These are phyloP conservation scores for Kodamaea kakaduensis DNA, from an alignment of 805 yeast genomes.

Conservation along the genomic window DNA sequence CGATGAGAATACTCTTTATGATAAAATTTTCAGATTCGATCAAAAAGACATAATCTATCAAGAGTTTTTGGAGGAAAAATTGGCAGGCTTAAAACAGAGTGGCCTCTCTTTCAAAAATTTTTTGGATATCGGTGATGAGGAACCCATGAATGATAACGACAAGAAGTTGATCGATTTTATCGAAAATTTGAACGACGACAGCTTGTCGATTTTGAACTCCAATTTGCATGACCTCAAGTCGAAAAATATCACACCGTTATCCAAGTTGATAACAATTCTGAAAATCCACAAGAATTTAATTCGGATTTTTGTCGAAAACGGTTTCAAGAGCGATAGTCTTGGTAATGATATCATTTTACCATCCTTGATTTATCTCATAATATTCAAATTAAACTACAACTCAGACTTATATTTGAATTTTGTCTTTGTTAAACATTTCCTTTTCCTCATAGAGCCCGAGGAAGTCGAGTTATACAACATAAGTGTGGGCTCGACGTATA, in stretches of 20 bases:
- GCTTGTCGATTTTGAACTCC: conserved; percentile 16
- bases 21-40: conserved; percentile 38
- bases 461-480: conserved; percentile 20
- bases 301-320: conserved; percentile 12
- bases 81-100: conserved; percentile 23
- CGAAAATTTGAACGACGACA: conserved; percentile 15
- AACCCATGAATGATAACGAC: not conserved
- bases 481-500: conserved; percentile 18
- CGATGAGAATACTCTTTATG: conserved; percentile 31
- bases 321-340: conserved; percentile 22
- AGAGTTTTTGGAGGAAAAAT: conserved; percentile 32
- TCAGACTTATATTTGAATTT: conserved; percentile 34
- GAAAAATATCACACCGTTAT: conserved; percentile 26
- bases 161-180: conserved; percentile 14
- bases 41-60: conserved; percentile 35
- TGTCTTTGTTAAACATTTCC: conserved; percentile 34
- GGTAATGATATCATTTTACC: conserved; percentile 41
- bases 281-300: conserved; percentile 31
- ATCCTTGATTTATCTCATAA: conserved; percentile 32
- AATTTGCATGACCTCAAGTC: conserved; percentile 16
- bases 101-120: conserved; percentile 28
- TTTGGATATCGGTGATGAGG: conserved; percentile 19
- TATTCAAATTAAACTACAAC: conserved; percentile 22
- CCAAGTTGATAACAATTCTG: conserved; percentile 29
- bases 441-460: conserved; percentile 31